Evolutionary conservation across 1,284 basidiomycete species (phyloP).

Genomic region (Trichosporon sp.): DNA sequence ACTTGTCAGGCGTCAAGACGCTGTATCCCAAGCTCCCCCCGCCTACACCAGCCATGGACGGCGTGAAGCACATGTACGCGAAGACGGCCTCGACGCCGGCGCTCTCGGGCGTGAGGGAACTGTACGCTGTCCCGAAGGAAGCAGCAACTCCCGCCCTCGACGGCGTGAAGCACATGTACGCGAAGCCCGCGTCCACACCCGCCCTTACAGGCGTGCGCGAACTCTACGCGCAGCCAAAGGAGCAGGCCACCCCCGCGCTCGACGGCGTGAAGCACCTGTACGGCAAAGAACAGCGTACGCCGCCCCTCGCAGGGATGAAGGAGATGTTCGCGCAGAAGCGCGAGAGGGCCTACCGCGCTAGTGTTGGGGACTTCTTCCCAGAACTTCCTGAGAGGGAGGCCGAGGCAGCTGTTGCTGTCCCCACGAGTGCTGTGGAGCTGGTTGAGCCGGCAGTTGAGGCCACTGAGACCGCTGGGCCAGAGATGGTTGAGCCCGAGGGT

Average conservation of each 20-base stretch:
- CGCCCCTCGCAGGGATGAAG: background rate
- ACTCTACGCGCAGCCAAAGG: slow-evolving; percentile 13
- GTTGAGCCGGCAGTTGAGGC: background rate
- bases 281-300: slow-evolving; percentile 13
- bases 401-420: background rate
- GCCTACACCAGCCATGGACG: background rate
- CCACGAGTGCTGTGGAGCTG: background rate
- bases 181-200: background rate
- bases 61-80: background rate
- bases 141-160: slow-evolving; percentile 1
- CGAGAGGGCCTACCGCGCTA: background rate
- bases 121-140: slow-evolving; percentile 26
- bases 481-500: background rate
- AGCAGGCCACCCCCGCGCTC: slow-evolving; percentile 36
- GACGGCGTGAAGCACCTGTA: slow-evolving; percentile 37
- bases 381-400: slow-evolving; percentile 13
- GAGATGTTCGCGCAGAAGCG: slow-evolving; percentile 13
- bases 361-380: background rate
- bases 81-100: slow-evolving; percentile 29
- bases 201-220: slow-evolving; percentile 20
- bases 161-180: slow-evolving; percentile 19
- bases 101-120: slow-evolving; percentile 34
- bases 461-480: background rate
- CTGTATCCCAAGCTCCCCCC: slow-evolving; percentile 33
- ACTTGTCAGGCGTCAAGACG: slow-evolving; percentile 35